A percentile compares a stretch with the other conserved stretches of the same genome.
Evolutionary conservation across 2,329 filamentous ascomycete species (phyloP).

Genomic region (Hypomyces rosellus): DNA sequence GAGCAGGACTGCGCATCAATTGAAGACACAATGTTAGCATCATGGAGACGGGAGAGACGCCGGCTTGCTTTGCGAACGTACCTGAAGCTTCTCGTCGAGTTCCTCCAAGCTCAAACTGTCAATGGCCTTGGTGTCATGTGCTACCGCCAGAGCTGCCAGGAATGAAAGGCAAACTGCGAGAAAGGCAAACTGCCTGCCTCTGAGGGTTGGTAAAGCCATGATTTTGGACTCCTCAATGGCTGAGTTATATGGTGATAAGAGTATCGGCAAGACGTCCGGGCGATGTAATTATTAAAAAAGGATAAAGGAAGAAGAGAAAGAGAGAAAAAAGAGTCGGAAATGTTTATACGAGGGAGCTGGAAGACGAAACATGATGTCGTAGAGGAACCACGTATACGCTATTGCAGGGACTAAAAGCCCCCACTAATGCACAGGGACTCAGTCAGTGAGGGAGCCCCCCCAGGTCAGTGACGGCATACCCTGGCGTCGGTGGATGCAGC

Average conservation of each 20-base stretch:
- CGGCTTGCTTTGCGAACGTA: conserved; percentile 21
- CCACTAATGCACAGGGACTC: no score
- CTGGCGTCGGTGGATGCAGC: no score
- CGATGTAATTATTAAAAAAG: no score
- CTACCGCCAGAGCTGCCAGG: conserved; percentile 20
- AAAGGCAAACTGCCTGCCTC: neutral
- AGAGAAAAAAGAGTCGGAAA: no score
- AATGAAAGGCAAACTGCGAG: conserved; percentile 16
- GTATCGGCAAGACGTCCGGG: no score
- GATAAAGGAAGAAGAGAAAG: no score
- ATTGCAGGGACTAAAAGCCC: no score
- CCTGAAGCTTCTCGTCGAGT: conserved; percentile 70
- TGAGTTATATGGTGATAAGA: neutral
- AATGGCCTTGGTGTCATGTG: conserved; percentile 11
- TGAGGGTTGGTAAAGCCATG: neutral
- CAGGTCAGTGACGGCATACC: no score
- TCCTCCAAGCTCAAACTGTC: conserved; percentile 51
- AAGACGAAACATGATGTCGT: no score
- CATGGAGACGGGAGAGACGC: neutral
- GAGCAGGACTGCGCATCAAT: conserved; percentile 59
- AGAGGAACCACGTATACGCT: no score
- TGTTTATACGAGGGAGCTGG: no score
- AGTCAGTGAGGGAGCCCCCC: no score
- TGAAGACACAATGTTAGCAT: neutral
- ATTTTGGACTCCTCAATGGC: neutral